Conservation (phyloP, 345 rosid genomes). For the Nasturtium officinale region DNA sequence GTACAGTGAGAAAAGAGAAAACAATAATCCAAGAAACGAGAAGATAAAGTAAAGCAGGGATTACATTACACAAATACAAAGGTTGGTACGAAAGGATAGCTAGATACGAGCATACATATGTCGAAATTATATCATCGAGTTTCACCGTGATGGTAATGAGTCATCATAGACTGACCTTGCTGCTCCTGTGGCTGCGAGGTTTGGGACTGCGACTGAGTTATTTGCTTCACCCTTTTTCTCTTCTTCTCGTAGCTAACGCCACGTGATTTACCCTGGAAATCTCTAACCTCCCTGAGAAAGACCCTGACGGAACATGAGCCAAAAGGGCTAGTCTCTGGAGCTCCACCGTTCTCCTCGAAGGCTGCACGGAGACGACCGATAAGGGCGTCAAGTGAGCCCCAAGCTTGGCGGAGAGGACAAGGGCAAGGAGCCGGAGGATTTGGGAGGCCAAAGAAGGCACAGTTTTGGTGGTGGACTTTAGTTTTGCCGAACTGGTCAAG, state of each 20-base stretch:
- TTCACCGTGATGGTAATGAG: constrained; percentile 32
- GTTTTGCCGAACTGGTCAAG: constrained; percentile 41
- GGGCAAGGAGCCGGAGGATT: constrained; percentile 92
- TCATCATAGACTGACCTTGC: constrained; percentile 29
- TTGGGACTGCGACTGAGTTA: constrained; percentile 24
- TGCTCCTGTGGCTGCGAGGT: constrained; percentile 20
- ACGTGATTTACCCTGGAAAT: constrained; percentile 84
- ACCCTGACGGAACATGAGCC: constrained; percentile 84
- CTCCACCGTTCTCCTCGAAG: constrained; percentile 81
- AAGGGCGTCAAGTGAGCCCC: constrained; percentile 96
- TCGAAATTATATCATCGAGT: constrained; percentile 16
- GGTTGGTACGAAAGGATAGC: constrained; percentile 9
- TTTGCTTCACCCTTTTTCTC: constrained; percentile 60
- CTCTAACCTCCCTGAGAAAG: constrained; percentile 79
- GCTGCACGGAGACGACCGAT: constrained; percentile 91
- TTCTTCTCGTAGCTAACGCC: constrained; percentile 92
- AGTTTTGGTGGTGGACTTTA: constrained; percentile 62
- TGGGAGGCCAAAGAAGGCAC: constrained; percentile 82
- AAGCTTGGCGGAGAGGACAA: constrained; percentile 88
- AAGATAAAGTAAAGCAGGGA: background rate
- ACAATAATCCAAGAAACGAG: constrained; percentile 23
- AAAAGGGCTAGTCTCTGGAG: constrained; percentile 80
- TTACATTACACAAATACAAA: constrained; percentile 28
- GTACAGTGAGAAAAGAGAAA: background rate
- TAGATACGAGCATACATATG: constrained; percentile 3